These are phyloP conservation scores for Paecilomyces fulvus DNA, from an alignment of 2,329 filamentous ascomycete genomes.

Conservation along the genomic window DNA sequence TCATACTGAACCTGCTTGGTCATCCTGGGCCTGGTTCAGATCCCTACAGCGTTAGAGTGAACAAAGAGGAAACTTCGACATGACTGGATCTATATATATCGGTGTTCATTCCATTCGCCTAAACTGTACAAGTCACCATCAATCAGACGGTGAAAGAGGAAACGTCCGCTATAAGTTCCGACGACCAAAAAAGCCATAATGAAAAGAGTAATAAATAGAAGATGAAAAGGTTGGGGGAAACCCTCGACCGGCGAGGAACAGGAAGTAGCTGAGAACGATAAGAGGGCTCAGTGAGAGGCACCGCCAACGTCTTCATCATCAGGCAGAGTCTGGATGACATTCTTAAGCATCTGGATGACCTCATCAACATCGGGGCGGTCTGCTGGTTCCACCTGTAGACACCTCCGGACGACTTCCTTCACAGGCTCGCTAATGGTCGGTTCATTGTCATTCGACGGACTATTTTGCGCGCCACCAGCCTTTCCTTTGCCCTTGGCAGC, in stretches of 20 bases:
- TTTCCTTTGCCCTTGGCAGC: constrained; percentile 52
- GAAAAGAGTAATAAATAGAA: not conserved
- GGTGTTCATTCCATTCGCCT: not conserved
- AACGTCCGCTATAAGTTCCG: not conserved
- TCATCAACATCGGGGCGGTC: constrained; percentile 84
- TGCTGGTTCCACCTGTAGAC: constrained; percentile 74
- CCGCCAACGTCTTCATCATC: constrained; percentile 44
- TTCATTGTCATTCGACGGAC: constrained; percentile 28
- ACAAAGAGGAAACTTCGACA: not conserved
- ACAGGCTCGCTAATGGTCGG: constrained; percentile 68
- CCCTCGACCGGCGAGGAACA: not conserved
- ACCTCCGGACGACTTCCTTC: constrained; percentile 78
- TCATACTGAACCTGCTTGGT: not conserved
- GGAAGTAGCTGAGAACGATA: not conserved
- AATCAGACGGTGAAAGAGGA: not conserved
- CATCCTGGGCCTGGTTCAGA: not conserved
- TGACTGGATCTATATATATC: not conserved
- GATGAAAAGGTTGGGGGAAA: not conserved
- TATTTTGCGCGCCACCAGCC: constrained; percentile 20
- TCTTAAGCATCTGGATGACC: constrained; percentile 69
- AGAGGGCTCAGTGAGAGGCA: not conserved
- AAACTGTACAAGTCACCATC: not conserved
- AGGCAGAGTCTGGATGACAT: constrained; percentile 58
- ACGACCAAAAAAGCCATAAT: not conserved
- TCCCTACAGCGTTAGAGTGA: not conserved